Conservation (phyloP, 1,139 yeast genomes). For the Debaryomyces nepalensis region DNA sequence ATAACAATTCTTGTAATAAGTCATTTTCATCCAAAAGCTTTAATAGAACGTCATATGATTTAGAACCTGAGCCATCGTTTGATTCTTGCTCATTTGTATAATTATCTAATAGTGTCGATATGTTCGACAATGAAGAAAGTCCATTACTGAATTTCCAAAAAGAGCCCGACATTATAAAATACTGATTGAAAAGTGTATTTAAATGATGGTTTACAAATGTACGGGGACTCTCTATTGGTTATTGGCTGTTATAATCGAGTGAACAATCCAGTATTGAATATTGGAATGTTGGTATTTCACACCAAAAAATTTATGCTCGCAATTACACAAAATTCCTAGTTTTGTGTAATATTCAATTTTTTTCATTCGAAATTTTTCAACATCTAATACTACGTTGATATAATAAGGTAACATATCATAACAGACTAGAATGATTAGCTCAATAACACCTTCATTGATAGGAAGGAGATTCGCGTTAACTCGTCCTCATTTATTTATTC, state of each 20-base stretch:
- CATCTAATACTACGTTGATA: slow-evolving; percentile 1
- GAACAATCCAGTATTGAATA: too few relatives aligned
- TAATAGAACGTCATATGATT: slow-evolving; percentile 47
- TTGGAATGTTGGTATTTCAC: slow-evolving; percentile 10
- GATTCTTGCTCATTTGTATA: slow-evolving; percentile 39
- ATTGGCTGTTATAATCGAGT: slow-evolving; percentile 3
- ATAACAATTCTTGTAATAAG: slow-evolving; percentile 77
- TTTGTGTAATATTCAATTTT: slow-evolving; percentile 10
- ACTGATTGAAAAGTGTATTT: slow-evolving; percentile 6
- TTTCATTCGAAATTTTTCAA: slow-evolving; percentile 10
- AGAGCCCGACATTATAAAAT: slow-evolving; percentile 64
- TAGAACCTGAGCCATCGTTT: slow-evolving; percentile 25
- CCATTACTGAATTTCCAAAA: slow-evolving; percentile 94
- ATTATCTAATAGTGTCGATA: slow-evolving; percentile 71
- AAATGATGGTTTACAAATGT: slow-evolving; percentile 3
- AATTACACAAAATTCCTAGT: slow-evolving; percentile 15
- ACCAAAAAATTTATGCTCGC: slow-evolving; percentile 12
- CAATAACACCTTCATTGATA: slow-evolving; percentile 1
- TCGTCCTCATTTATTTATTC: neutral
- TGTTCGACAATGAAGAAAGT: slow-evolving; percentile 73
- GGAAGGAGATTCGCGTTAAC: neutral
- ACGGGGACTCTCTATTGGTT: slow-evolving; percentile 7
- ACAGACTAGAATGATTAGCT: slow-evolving; percentile 9
- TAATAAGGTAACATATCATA: too few relatives aligned
- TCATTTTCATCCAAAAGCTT: slow-evolving; percentile 87